Evolutionary conservation across 2,329 filamentous ascomycete species (phyloP), one percentile per base, ranked within the genome.

Genomic region (Colletotrichum echinochloae): DNA sequence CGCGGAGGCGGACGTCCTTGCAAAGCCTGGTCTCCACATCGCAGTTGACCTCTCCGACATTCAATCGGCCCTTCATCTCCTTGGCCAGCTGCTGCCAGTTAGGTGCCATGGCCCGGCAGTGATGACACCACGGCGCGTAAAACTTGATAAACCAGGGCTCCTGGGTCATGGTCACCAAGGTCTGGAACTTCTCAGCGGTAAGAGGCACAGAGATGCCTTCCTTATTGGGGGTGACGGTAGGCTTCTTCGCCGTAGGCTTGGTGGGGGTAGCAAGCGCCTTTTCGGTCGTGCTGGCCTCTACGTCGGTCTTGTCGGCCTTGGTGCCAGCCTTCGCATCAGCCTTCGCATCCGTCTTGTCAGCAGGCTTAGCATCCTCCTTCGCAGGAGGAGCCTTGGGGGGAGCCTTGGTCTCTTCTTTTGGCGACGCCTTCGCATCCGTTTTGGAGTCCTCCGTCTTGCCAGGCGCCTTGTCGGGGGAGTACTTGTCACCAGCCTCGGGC

Each of bases 111-210:
- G 93, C 93, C 82, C 97, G 93, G 81, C 97, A 99, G 82, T 99
- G 96, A 75, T 91, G 90, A 80, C 96, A 99, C 96, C 95, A 98
- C 7, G 96, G 97, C 23, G 94, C 95, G 79, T 98, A 98, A 80
- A 99, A 98, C 81, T 99, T 99, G 86, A 99, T 90, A 78, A 99
- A 98, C 96, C 96, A 99, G 7, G 95, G 92, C 73, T 98, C 94
- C 73, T 93, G 90, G 0, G 94, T 94, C 79, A 91, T 92, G 3
- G 94, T 97, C 56, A 99, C 95, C 46, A 92, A 85, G 68, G 89
- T 90, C 79, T 97, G 92, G 83, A 99, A 99, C 73, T 86, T 93
- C 78, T 98, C 94, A 0, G 93, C 91, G 2, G 90, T 94, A 12
- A 99, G 86, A 8, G 90, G 82, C 41, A 94, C 85, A 8, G 94